These are phyloP conservation scores for Penicillium sclerotigenum DNA, from an alignment of 2,329 filamentous ascomycete genomes.

Conservation along the genomic window DNA sequence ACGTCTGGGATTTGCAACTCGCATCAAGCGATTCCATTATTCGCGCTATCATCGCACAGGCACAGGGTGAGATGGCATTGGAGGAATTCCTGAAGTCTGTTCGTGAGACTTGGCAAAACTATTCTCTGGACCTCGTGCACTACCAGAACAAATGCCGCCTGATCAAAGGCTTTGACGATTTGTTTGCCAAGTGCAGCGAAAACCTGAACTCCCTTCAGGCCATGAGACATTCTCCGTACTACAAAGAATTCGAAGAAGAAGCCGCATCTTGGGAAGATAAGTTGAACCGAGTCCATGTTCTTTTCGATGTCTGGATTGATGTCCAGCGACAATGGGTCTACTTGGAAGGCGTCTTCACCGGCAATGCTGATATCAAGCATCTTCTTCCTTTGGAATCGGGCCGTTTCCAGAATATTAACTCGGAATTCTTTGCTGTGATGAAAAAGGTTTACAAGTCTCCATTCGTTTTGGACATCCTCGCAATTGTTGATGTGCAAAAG, in stretches of 20 bases:
- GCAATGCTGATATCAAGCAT: constrained; percentile 98
- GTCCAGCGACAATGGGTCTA: constrained; percentile 99
- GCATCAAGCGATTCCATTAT: constrained; percentile 83
- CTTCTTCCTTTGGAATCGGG: constrained; percentile 93
- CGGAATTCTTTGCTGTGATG: constrained; percentile 98
- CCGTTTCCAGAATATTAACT: constrained; percentile 98
- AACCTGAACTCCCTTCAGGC: constrained; percentile 96
- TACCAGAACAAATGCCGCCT: constrained; percentile 98
- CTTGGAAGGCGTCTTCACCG: constrained; percentile 96
- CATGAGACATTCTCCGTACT: constrained; percentile 98
- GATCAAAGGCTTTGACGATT: constrained; percentile 95
- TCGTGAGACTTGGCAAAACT: constrained; percentile 94
- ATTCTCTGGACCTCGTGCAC: constrained; percentile 87
- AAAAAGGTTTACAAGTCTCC: constrained; percentile 98
- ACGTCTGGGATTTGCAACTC: constrained; percentile 96
- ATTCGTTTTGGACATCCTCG: constrained; percentile 90
- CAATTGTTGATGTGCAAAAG: constrained; percentile 93
- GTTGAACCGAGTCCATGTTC: constrained; percentile 90
- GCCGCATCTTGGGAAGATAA: constrained; percentile 97
- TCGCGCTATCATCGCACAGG: constrained; percentile 88
- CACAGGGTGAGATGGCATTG: constrained; percentile 95
- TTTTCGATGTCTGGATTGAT: constrained; percentile 99
- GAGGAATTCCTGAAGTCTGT: constrained; percentile 97
- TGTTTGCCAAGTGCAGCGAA: constrained; percentile 98
- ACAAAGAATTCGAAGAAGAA: constrained; percentile 98